These are phyloP conservation scores for Tylopilus orsonianus DNA, from an alignment of 1,284 basidiomycete species.

Conservation along the genomic window DNA sequence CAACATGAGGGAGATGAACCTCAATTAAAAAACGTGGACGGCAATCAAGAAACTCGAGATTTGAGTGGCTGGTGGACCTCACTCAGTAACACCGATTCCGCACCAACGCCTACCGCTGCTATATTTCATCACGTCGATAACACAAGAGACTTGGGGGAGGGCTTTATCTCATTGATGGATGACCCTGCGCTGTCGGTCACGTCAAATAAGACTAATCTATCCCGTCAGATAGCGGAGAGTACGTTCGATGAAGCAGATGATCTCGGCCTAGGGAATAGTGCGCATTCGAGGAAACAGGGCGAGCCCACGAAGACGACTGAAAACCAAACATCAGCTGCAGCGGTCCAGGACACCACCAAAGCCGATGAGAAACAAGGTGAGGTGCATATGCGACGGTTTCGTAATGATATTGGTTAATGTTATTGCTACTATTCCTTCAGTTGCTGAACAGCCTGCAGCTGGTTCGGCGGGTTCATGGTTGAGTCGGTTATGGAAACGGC, in stretches of 20 bases:
- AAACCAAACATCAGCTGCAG: constrained; percentile 17
- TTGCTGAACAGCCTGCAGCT: constrained; percentile 31
- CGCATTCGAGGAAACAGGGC: constrained; percentile 41
- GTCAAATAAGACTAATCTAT: constrained; percentile 31
- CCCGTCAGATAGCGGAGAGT: constrained; percentile 28
- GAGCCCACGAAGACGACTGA: constrained; percentile 28
- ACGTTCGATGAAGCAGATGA: constrained; percentile 75
- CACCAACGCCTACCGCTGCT: constrained; percentile 65
- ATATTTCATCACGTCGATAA: constrained; percentile 57
- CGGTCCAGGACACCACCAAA: constrained; percentile 15
- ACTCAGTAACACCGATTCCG: constrained; percentile 45
- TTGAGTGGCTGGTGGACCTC: constrained; percentile 64
- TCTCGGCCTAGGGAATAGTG: constrained; percentile 85
- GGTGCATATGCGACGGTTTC: background rate
- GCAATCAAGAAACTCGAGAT: constrained; percentile 36
- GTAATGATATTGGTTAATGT: background rate
- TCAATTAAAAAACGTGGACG: constrained; percentile 3
- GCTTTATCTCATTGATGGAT: constrained; percentile 89
- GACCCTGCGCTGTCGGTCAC: constrained; percentile 46
- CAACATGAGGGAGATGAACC: constrained; percentile 4
- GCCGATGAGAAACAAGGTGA: constrained; percentile 28
- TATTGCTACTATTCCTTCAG: constrained; percentile 16
- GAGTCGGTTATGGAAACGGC: constrained; percentile 71
- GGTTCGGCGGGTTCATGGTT: constrained; percentile 69
- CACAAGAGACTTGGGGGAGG: constrained; percentile 47